Evolutionary conservation across 23 red algal species (phyloP).

Genomic region (Cyanidium caldarium): DNA sequence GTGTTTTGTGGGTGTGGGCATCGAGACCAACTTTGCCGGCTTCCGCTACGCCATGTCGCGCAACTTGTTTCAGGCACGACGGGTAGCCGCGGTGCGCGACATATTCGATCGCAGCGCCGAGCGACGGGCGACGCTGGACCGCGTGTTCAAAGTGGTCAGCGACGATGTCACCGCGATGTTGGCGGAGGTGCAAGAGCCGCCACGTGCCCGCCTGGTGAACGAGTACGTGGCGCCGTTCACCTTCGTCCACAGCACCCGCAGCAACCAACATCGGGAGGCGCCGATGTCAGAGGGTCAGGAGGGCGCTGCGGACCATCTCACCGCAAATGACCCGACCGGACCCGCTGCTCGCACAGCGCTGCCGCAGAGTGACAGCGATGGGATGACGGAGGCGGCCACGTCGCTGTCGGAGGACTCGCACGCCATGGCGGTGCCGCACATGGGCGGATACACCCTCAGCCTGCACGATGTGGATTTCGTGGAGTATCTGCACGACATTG

Average conservation of each 20-base stretch:
- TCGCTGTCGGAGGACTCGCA: background rate
- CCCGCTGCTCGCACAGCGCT: background rate
- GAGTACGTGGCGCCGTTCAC: slow-evolving; percentile 22
- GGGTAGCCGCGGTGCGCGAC: slow-evolving; percentile 49
- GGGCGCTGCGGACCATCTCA: too few relatives aligned
- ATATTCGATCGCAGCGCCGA: slow-evolving; percentile 42
- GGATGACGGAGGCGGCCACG: background rate
- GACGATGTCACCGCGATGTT: slow-evolving; percentile 56
- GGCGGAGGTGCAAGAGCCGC: slow-evolving; percentile 11
- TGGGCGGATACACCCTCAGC: slow-evolving; percentile 7
- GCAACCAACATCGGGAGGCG: background rate
- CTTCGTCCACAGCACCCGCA: background rate
- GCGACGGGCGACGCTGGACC: slow-evolving; percentile 16
- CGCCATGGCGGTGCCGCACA: background rate
- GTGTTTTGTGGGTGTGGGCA: slow-evolving; percentile 35
- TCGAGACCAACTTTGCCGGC: slow-evolving; percentile 38
- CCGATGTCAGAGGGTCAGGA: background rate
- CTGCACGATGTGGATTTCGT: slow-evolving; percentile 57
- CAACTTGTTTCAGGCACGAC: slow-evolving; percentile 16
- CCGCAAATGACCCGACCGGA: too few relatives aligned
- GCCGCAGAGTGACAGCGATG: background rate
- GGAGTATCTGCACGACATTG: slow-evolving; percentile 42
- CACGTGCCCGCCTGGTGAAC: slow-evolving; percentile 51
- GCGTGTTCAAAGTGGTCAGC: slow-evolving; percentile 31
- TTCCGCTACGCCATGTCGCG: slow-evolving; percentile 24